phyloP scores from a whole-genome alignment of 2,329 filamentous ascomycete species.

The Epichloe uncinata region DNA sequence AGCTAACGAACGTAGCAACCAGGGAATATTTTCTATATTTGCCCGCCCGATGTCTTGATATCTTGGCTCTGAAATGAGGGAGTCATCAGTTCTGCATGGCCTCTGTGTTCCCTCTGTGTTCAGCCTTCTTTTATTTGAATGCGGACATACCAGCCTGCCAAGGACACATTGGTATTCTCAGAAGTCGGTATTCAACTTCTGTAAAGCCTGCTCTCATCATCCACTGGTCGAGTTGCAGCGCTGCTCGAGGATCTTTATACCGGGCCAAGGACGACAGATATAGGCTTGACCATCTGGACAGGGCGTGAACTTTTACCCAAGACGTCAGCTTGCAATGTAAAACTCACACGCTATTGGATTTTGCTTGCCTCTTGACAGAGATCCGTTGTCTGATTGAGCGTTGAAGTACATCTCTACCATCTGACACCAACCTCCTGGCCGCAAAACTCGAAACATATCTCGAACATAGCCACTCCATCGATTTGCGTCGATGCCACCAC shows the following conservation, averaged over 20 bases:
- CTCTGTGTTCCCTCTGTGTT: background rate
- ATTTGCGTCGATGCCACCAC: constrained; percentile 55
- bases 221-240: constrained; percentile 44
- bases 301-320: constrained; percentile 39
- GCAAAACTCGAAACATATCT: constrained; percentile 61
- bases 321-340: constrained; percentile 2
- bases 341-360: background rate
- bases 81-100: background rate
- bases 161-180: constrained; percentile 54
- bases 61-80: constrained; percentile 27
- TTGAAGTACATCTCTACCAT: constrained; percentile 81
- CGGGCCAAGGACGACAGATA: constrained; percentile 50
- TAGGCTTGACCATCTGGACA: constrained; percentile 52
- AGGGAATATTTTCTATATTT: constrained; percentile 41
- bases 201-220: constrained; percentile 51
- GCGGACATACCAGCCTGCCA: constrained; percentile 48
- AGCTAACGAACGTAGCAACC: constrained; percentile 40
- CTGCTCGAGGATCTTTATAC: constrained; percentile 52
- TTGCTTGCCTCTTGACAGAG: constrained; percentile 46
- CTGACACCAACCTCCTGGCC: constrained; percentile 72
- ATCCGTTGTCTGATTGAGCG: constrained; percentile 74
- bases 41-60: constrained; percentile 38
- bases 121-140: background rate
- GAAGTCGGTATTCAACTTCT: constrained; percentile 51
- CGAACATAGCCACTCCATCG: constrained; percentile 65